Evolutionary conservation across 768 basidiomycete genomes (phyloP).

Genomic region (Psilocybe sp.): DNA sequence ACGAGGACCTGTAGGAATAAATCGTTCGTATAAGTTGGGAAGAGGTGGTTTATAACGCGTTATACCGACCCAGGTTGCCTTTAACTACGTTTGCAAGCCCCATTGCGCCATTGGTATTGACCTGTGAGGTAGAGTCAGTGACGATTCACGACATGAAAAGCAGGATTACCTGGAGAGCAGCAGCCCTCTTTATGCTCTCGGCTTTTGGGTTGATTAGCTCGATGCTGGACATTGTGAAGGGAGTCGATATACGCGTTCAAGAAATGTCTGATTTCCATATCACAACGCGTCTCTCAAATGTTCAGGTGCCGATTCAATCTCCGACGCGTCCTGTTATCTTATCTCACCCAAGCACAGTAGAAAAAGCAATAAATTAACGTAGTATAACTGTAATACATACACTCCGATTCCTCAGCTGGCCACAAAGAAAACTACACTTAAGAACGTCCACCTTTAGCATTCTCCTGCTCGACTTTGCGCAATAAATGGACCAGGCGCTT

Average conservation of each 20-base stretch:
- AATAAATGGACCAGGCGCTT: constrained; percentile 48
- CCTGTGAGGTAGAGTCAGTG: constrained; percentile 42
- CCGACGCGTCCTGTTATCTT: constrained; percentile 9
- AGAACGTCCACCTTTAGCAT: constrained; percentile 1
- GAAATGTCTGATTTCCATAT: constrained; percentile 16
- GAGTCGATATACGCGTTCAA: constrained; percentile 25
- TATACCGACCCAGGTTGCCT: constrained; percentile 81
- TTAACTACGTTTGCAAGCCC: constrained; percentile 97
- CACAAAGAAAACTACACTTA: neutral
- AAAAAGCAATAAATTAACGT: neutral
- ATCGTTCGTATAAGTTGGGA: neutral
- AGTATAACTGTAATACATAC: neutral
- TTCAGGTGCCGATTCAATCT: constrained; percentile 27
- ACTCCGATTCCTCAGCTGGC: neutral
- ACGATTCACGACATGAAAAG: neutral
- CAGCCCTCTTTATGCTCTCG: constrained; percentile 86
- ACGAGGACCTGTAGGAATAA: constrained; percentile 66
- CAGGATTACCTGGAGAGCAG: constrained; percentile 77
- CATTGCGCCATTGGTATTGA: constrained; percentile 92
- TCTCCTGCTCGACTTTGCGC: constrained; percentile 42
- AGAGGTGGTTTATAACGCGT: constrained; percentile 9
- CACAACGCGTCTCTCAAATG: constrained; percentile 14
- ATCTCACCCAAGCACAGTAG: constrained; percentile 3
- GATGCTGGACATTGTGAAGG: constrained; percentile 62
- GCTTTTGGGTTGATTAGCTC: constrained; percentile 97